Conservation (phyloP, 192 early-diverging fungal genomes). For the Backusella australiensis region DNA sequence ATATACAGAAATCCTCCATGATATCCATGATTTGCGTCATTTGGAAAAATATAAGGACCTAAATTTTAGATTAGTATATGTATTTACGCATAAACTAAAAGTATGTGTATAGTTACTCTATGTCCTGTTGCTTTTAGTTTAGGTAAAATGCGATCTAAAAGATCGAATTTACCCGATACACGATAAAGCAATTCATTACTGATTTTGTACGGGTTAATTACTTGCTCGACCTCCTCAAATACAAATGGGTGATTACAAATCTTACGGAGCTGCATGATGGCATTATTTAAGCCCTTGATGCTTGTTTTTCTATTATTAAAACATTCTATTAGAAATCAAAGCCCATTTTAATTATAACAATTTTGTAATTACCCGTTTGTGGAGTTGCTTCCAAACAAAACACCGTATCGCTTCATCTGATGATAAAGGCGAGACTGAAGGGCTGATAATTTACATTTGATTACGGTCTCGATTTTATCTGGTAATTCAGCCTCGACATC, state of each 20-base stretch:
- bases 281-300: slow-evolving; percentile 84
- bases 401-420: slow-evolving; percentile 79
- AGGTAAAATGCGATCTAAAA: slow-evolving; percentile 87
- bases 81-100: not conserved
- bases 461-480: slow-evolving; percentile 92
- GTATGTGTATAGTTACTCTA: slow-evolving; percentile 53
- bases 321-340: not conserved
- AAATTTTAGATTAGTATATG: not conserved
- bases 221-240: slow-evolving; percentile 84
- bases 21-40: slow-evolving; percentile 93
- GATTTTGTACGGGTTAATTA: slow-evolving; percentile 67
- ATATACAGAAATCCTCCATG: slow-evolving; percentile 90
- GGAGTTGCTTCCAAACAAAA: slow-evolving; percentile 65
- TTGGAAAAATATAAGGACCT: slow-evolving; percentile 76
- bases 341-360: not conserved
- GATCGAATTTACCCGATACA: slow-evolving; percentile 92
- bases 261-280: slow-evolving; percentile 96
- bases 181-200: slow-evolving; percentile 80
- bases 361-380: slow-evolving; percentile 51
- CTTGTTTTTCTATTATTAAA: slow-evolving; percentile 42
- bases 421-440: slow-evolving; percentile 80
- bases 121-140: slow-evolving; percentile 81
- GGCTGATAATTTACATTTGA: slow-evolving; percentile 87
- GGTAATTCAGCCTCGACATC: slow-evolving; percentile 97
- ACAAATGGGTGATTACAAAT: slow-evolving; percentile 98